Evolutionary conservation across 345 rosid genomes (phyloP), one percentile per base, ranked within the genome.

Genomic region (Dimocarpus longan): DNA sequence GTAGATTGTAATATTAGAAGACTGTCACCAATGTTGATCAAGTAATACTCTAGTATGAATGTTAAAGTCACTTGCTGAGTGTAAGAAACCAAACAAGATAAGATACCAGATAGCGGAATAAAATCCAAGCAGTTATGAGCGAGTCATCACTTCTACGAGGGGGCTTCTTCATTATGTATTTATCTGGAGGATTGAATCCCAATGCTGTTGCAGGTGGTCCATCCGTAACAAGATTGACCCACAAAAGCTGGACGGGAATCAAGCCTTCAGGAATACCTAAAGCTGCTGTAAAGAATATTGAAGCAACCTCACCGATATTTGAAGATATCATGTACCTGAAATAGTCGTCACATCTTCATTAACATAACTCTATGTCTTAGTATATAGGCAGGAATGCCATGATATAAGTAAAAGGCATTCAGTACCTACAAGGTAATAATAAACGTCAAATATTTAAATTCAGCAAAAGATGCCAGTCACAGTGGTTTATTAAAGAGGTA

Each of bases 181-280:
- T 88, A 67, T 92, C 96, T 0, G 96, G 91, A 70, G 96, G 96
- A 71, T 92, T 92, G 83, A 92, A 92, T 77, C 96, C 96, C 66
- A 92, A 83, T 28, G 96, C 96, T 32, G 96, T 90, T 74, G 93
- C 96, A 42, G 96, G 96, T 0, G 96, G 96, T 43, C 96, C 96
- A 87, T 92, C 96, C 0, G 96, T 92, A 15, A 92, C 96, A 43
- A 92, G 91, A 84, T 92, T 92, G 63, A 92, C 96, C 96, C 96
- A 92, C 76, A 92, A 90, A 82, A 92, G 96, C 81, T 92, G 96
- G 69, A 90, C 96, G 5, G 96, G 93, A 13, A 92, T 89, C 86
- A 92, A 82, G 76, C 92, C 91, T 79, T 92, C 96, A 0, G 96
- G 96, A 76, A 92, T 92, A 39, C 96, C 93, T 75, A 92, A 81